These are phyloP conservation scores for Aspergillus campestris DNA, from an alignment of 495 filamentous ascomycete species.

Conservation along the genomic window DNA sequence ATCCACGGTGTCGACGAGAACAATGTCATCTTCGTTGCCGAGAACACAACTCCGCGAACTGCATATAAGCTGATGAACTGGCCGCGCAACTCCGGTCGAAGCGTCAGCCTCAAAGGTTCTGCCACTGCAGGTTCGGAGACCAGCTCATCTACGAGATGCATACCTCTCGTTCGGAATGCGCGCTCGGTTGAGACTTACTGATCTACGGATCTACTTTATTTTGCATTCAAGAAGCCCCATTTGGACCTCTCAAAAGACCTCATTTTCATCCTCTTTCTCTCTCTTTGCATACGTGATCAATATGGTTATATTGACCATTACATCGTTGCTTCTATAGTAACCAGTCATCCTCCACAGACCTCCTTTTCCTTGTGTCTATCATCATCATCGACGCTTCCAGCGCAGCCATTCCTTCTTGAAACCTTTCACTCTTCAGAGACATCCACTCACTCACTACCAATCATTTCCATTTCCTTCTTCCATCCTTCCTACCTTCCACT, in stretches of 20 bases:
- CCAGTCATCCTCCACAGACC: too few relatives aligned
- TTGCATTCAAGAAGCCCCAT: neutral
- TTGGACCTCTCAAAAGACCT: neutral
- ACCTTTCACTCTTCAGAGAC: constrained; percentile 1
- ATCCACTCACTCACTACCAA: constrained; percentile 5
- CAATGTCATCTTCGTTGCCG: constrained; percentile 28
- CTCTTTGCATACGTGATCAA: too few relatives aligned
- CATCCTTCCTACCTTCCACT: neutral
- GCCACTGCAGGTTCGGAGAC: too few relatives aligned
- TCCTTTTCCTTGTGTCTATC: too few relatives aligned
- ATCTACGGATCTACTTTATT: neutral
- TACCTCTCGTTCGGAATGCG: neutral
- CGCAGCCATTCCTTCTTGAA: neutral
- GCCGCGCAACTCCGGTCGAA: constrained; percentile 13
- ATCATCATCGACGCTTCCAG: too few relatives aligned
- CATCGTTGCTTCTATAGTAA: too few relatives aligned
- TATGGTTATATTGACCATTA: too few relatives aligned
- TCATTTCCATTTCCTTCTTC: constrained; percentile 1
- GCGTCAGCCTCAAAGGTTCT: neutral
- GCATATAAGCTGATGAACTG: constrained; percentile 30
- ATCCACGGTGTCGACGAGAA: constrained; percentile 34
- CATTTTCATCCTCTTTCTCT: neutral
- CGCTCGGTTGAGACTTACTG: constrained; percentile 5
- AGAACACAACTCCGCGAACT: constrained; percentile 17
- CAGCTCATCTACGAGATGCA: too few relatives aligned